Evolutionary conservation across 176 grass and related monocot genomes (phyloP).

Genomic region (Eleusine coracana): DNA sequence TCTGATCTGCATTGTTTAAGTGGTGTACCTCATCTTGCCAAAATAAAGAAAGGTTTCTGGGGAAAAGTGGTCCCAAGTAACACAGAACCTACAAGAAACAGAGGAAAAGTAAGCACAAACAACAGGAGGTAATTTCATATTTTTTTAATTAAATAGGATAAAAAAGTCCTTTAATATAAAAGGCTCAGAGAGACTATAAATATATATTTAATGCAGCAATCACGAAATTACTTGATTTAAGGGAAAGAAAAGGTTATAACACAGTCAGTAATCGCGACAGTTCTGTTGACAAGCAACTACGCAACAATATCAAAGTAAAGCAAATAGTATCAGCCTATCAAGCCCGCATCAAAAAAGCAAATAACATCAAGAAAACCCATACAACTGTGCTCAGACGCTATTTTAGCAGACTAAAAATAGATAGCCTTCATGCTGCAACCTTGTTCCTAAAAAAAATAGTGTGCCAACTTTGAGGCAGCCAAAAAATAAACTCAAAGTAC

Average conservation of each 20-base stretch:
- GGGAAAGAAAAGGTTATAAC: conserved; percentile 10
- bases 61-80: conserved; percentile 86
- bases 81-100: conserved; percentile 71
- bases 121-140: conserved; percentile 20
- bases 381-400: background rate
- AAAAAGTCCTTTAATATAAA: conserved; percentile 4
- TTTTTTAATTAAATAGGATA: background rate
- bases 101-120: conserved; percentile 11
- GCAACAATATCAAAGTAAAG: conserved; percentile 23
- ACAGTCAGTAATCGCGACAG: conserved; percentile 10
- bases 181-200: conserved; percentile 19
- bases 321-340: conserved; percentile 36
- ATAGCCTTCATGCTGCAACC: conserved; percentile 4
- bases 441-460: conserved; percentile 12
- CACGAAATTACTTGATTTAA: conserved; percentile 24
- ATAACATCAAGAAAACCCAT: conserved; percentile 5
- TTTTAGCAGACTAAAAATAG: conserved; percentile 21
- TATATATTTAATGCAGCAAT: conserved; percentile 4
- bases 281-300: conserved; percentile 17
- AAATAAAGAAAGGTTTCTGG: conserved; percentile 87
- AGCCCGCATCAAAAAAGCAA: conserved; percentile 5
- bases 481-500: conserved; percentile 4
- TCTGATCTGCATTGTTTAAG: conserved; percentile 27
- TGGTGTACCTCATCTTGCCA: conserved; percentile 97
- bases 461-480: background rate